These are phyloP conservation scores for Prosopis cineraria DNA, from an alignment of 306 rosid genomes.

Conservation along the genomic window DNA sequence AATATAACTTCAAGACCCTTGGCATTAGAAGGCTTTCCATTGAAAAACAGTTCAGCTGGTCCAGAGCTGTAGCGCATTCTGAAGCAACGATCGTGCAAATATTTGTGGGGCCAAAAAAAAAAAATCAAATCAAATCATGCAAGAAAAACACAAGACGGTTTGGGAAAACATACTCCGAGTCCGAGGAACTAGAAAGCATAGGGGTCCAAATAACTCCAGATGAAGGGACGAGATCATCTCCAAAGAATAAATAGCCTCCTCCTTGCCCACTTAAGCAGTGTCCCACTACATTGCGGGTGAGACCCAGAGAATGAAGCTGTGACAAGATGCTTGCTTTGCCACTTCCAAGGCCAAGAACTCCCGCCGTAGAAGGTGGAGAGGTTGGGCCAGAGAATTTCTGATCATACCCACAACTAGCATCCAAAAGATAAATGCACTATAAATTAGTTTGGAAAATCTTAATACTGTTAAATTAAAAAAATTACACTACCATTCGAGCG, in stretches of 20 bases:
- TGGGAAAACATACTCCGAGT: conserved; percentile 43
- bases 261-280: conserved; percentile 70
- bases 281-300: conserved; percentile 55
- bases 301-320: conserved; percentile 53
- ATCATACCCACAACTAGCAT: conserved; percentile 79
- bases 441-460: background rate
- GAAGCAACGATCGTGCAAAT: conserved; percentile 26
- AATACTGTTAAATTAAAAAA: background rate
- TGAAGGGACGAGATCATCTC: conserved; percentile 54
- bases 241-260: conserved; percentile 80
- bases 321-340: conserved; percentile 60
- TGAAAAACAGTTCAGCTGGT: conserved; percentile 65
- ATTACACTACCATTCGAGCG: background rate
- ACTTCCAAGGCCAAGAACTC: conserved; percentile 82
- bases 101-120: background rate
- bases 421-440: conserved; percentile 6
- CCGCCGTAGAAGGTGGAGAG: conserved; percentile 53
- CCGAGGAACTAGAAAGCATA: conserved; percentile 33
- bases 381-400: conserved; percentile 41
- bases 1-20: conserved; percentile 57
- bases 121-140: background rate
- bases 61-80: conserved; percentile 67
- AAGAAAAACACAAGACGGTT: conserved; percentile 14
- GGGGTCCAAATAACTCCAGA: conserved; percentile 67
- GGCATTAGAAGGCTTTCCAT: conserved; percentile 49